Evolutionary conservation across 805 yeast genomes (phyloP).

Genomic region (Candida boidinii): DNA sequence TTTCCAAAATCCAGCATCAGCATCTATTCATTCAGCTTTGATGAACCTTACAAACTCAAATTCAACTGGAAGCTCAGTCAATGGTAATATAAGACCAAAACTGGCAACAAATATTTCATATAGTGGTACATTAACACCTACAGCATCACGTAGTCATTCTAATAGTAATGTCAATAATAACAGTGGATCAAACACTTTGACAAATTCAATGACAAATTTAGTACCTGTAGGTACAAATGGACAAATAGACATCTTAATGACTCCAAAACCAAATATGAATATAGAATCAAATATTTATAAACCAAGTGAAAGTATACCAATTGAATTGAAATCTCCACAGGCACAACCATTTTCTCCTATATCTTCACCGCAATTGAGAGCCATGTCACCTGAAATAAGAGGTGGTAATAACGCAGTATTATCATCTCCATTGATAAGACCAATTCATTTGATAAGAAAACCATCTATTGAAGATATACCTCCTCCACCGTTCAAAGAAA

Average conservation of each 20-base stretch:
- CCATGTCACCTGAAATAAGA: slow-evolving; percentile 20
- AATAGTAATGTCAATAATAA: neutral
- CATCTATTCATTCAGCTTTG: no score
- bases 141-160: no score
- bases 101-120: no score
- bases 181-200: no score
- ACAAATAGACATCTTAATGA: slow-evolving; percentile 18
- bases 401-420: slow-evolving; percentile 10
- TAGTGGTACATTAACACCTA: no score
- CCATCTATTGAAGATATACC: slow-evolving; percentile 61
- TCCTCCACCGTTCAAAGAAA: slow-evolving; percentile 24
- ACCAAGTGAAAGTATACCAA: slow-evolving; percentile 36
- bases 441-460: slow-evolving; percentile 43
- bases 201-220: slow-evolving; percentile 21
- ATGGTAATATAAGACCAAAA: no score
- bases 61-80: no score
- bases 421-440: slow-evolving; percentile 36
- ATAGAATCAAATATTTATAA: slow-evolving; percentile 42
- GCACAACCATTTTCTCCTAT: slow-evolving; percentile 52
- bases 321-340: slow-evolving; percentile 51
- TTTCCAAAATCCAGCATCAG: no score
- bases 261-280: slow-evolving; percentile 16
- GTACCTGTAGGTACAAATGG: slow-evolving; percentile 1
- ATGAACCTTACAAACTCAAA: no score
- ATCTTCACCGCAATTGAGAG: slow-evolving; percentile 21